A percentile compares a stretch with the other conserved stretches of the same genome.
Conservation (phyloP, 2,329 filamentous ascomycete species). For the Neospermospora avenae region DNA sequence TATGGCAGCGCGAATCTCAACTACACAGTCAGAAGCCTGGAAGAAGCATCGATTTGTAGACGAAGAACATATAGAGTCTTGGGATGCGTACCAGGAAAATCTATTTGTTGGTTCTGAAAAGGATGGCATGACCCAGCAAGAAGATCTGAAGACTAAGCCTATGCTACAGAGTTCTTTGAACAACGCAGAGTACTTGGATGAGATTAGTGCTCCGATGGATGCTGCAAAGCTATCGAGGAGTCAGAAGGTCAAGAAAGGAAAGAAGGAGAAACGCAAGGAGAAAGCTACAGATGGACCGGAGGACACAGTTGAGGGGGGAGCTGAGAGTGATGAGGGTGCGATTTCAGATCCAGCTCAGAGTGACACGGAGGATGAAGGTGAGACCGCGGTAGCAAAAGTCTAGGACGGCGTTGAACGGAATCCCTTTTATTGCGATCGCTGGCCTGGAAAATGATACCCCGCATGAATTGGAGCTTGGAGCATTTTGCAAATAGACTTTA, state of each 20-base stretch:
- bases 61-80: conserved; percentile 73
- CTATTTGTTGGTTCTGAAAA: conserved; percentile 48
- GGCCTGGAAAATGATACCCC: conserved; percentile 30
- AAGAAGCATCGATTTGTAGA: conserved; percentile 74
- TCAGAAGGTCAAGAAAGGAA: conserved; percentile 24
- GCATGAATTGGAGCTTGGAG: conserved; percentile 18
- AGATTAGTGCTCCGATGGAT: conserved; percentile 51
- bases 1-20: conserved; percentile 70
- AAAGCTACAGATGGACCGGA: conserved; percentile 10
- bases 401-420: conserved; percentile 7
- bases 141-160: conserved; percentile 25
- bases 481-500: conserved; percentile 4
- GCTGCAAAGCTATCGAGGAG: conserved; percentile 30
- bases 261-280: conserved; percentile 18
- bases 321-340: conserved; percentile 20
- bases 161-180: conserved; percentile 51
- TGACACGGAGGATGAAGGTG: conserved; percentile 9
- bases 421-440: conserved; percentile 23
- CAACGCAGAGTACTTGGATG: conserved; percentile 59
- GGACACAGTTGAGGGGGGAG: conserved; percentile 18
- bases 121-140: conserved; percentile 14
- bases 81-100: conserved; percentile 70
- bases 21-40: conserved; percentile 83
- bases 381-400: not conserved
- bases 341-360: conserved; percentile 18